Conservation (phyloP, 495 filamentous ascomycete species). For the Penicillium ucsense region DNA sequence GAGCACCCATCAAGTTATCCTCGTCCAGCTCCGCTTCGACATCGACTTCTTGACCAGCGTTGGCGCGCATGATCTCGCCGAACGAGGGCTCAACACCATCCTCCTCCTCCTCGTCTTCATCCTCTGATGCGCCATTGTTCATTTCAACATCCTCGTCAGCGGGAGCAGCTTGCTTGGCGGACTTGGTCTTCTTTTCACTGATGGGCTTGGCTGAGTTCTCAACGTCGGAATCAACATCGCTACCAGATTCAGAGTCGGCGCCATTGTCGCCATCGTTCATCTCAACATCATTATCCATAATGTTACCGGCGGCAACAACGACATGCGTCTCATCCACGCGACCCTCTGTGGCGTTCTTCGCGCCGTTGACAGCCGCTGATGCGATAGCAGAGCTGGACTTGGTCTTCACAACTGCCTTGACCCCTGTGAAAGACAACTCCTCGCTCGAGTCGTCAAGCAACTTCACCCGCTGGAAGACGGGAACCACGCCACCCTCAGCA, state of each 20-base stretch:
- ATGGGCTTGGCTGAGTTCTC: conserved; percentile 30
- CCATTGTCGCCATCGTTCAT: conserved; percentile 38
- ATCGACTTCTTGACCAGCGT: conserved; percentile 61
- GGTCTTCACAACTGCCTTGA: conserved; percentile 35
- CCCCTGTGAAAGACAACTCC: conserved; percentile 35
- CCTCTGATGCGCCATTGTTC: conserved; percentile 28
- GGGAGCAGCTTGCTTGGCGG: conserved; percentile 16
- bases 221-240: conserved; percentile 33
- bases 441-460: conserved; percentile 42
- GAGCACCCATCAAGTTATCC: conserved; percentile 28
- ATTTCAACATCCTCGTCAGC: conserved; percentile 36
- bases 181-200: conserved; percentile 23
- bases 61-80: conserved; percentile 72
- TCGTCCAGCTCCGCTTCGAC: conserved; percentile 50
- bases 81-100: conserved; percentile 64
- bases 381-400: conserved; percentile 35
- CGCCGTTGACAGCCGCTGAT: conserved; percentile 44
- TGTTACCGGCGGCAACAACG: conserved; percentile 44
- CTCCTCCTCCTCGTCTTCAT: conserved; percentile 37
- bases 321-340: conserved; percentile 68
- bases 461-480: conserved; percentile 44
- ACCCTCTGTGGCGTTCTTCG: conserved; percentile 47
- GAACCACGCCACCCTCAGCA: conserved; percentile 46
- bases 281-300: conserved; percentile 34
- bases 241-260: conserved; percentile 24